A percentile compares a stretch with the other conserved stretches of the same genome.
phyloP scores from a whole-genome alignment of 306 rosid species.

The Prinsepia uniflora region DNA sequence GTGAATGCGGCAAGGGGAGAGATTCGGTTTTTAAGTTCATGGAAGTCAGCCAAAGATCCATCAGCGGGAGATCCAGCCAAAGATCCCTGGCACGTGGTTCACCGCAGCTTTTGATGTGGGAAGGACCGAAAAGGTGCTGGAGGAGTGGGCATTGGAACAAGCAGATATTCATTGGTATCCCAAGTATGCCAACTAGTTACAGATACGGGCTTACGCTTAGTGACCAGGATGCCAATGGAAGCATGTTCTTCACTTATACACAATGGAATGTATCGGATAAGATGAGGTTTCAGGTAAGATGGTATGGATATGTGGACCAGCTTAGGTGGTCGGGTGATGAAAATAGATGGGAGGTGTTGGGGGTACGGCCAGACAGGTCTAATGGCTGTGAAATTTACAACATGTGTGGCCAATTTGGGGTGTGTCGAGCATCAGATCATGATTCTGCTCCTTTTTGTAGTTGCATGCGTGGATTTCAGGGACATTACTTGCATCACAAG shows the following conservation, averaged over 20 bases:
- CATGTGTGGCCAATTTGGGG: slow-evolving; percentile 61
- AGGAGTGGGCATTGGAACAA: slow-evolving; percentile 80
- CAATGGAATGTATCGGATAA: slow-evolving; percentile 13
- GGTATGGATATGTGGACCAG: slow-evolving; percentile 61
- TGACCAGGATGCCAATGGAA: background rate
- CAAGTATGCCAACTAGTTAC: slow-evolving; percentile 32
- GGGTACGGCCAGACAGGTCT: slow-evolving; percentile 38
- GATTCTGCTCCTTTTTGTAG: slow-evolving; percentile 28
- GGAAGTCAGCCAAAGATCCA: slow-evolving; percentile 66
- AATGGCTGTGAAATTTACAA: slow-evolving; percentile 58
- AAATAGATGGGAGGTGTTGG: slow-evolving; percentile 37
- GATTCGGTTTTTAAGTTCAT: slow-evolving; percentile 38
- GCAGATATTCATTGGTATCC: slow-evolving; percentile 48
- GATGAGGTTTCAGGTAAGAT: slow-evolving; percentile 51
- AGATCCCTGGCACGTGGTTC: too few relatives aligned
- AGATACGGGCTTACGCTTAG: slow-evolving; percentile 48
- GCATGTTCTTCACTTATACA: slow-evolving; percentile 29
- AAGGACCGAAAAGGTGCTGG: slow-evolving; percentile 53
- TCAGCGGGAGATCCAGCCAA: too few relatives aligned
- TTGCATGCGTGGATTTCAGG: slow-evolving; percentile 64
- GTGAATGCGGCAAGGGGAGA: slow-evolving; percentile 29
- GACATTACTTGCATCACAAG: too few relatives aligned
- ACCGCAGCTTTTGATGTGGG: slow-evolving; percentile 71
- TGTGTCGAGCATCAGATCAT: slow-evolving; percentile 31
- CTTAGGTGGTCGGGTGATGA: slow-evolving; percentile 33